These are phyloP conservation scores for Pyronema domesticum DNA, from an alignment of 495 filamentous ascomycete species.

Conservation along the genomic window DNA sequence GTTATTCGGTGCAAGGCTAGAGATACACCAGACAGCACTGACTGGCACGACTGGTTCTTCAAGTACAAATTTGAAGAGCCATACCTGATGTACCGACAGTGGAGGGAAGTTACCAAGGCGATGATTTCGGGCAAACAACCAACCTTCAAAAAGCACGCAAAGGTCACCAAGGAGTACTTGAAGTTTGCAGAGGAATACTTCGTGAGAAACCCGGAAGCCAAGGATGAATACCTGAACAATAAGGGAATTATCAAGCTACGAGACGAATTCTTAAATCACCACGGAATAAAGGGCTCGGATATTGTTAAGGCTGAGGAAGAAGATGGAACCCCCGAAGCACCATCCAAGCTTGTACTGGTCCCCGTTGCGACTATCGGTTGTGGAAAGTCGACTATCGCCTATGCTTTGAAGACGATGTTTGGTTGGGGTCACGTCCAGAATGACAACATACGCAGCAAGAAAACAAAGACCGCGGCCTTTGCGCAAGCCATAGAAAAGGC, in stretches of 20 bases:
- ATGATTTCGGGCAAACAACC: conserved; percentile 60
- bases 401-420: conserved; percentile 69
- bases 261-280: conserved; percentile 64
- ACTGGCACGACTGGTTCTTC: conserved; percentile 88
- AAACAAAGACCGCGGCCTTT: not conserved
- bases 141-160: conserved; percentile 64
- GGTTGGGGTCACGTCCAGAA: conserved; percentile 92
- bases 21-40: conserved; percentile 27
- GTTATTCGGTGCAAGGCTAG: conserved; percentile 75
- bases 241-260: conserved; percentile 92
- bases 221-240: conserved; percentile 55
- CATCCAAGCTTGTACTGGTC: conserved; percentile 32
- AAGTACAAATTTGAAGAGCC: conserved; percentile 99
- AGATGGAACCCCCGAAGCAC: conserved; percentile 11
- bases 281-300: conserved; percentile 70
- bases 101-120: conserved; percentile 91
- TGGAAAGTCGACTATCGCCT: conserved; percentile 83
- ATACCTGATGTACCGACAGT: conserved; percentile 94
- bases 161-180: conserved; percentile 84
- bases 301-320: conserved; percentile 45
- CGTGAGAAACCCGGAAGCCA: conserved; percentile 41
- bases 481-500: conserved; percentile 38
- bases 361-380: conserved; percentile 88
- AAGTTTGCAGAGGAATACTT: conserved; percentile 59
- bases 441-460: conserved; percentile 58